Evolutionary conservation across 2,329 filamentous ascomycete species (phyloP), one percentile per base, ranked within the genome.

Genomic region (Aspergillus sp.): DNA sequence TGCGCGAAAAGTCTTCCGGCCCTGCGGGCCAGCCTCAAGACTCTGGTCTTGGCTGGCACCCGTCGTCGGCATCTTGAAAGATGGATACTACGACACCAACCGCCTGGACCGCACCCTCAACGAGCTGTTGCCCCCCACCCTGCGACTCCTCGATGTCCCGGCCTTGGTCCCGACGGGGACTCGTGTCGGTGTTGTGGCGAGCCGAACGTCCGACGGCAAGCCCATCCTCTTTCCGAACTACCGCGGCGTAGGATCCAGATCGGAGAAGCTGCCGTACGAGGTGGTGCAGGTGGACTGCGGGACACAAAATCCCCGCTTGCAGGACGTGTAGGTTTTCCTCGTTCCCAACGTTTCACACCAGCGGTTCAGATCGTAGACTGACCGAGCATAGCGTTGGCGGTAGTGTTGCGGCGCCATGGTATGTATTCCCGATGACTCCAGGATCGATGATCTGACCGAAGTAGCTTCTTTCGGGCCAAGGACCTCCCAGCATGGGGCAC

Each of bases 351-450:
- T 22, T 43, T 43, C 17, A 24, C 41, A 24, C 41, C 41, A 22
- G 41, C 18, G 17, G 41, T 43, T 9, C 22, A 1, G 9, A 22
- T 43, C 11, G 38, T 41, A 15, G 41, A 43, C 41, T 43, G 17
- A 44, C 42, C 18, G 34, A 20, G 24, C n/a, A 20, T 43, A 56
- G 59, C n/a, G 57, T 58, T 36, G 26, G 50, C 3, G 60, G 57
- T 51, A 62, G 62, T 44, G 58, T 62, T 36, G 64, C 64, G 8
- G 64, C 63, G 15, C 64, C 58, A 2, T 55, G 47, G 61, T 67
- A 59, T 64, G 63, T 24, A 26, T 24, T 22, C 24, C 41, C 17
- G 41, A 22, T 43, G 17, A 24, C 17, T 18, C 17, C 1, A 11
- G 41, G 41, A 43, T 24, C 41, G 43, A 17, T 30, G 58, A 30